phyloP scores from a whole-genome alignment of 1,284 basidiomycete genomes.

The Sanghuangporus sanghuang region DNA sequence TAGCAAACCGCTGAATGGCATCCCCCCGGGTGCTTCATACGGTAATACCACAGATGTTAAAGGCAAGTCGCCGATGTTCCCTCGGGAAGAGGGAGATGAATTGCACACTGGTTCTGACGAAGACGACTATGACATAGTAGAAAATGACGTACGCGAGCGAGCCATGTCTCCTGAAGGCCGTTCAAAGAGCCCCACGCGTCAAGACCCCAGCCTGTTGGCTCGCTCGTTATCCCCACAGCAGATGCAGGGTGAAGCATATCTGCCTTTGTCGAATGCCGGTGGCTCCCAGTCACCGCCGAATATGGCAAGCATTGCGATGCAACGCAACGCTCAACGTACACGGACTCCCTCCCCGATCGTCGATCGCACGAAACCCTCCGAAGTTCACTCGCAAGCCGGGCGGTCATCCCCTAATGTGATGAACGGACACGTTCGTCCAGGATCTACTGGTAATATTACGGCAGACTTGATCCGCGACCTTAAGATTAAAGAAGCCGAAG shows the following conservation, averaged over 20 bases:
- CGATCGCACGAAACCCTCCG: slow-evolving; percentile 50
- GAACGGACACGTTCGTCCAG: slow-evolving; percentile 42
- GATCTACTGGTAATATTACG: slow-evolving; percentile 64
- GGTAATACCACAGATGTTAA: slow-evolving; percentile 33
- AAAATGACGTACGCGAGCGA: slow-evolving; percentile 39
- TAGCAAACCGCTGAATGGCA: slow-evolving; percentile 41
- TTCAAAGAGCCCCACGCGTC: slow-evolving; percentile 55
- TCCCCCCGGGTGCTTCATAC: slow-evolving; percentile 25
- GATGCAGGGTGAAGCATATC: slow-evolving; percentile 31
- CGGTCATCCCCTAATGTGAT: slow-evolving; percentile 48
- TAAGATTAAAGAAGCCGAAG: slow-evolving; percentile 75
- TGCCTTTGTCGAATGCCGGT: slow-evolving; percentile 15
- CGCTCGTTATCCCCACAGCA: slow-evolving; percentile 54
- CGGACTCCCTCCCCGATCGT: slow-evolving; percentile 57
- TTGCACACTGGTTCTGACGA: slow-evolving; percentile 44
- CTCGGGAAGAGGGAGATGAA: slow-evolving; percentile 65
- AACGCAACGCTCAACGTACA: slow-evolving; percentile 42
- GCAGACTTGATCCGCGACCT: slow-evolving; percentile 74
- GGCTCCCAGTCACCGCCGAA: slow-evolving; percentile 36
- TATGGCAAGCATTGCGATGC: slow-evolving; percentile 50
- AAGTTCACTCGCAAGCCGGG: slow-evolving; percentile 53
- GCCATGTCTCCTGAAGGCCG: slow-evolving; percentile 52
- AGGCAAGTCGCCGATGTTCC: slow-evolving; percentile 52
- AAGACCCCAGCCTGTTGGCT: slow-evolving; percentile 29
- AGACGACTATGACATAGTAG: slow-evolving; percentile 40